phyloP scores from a whole-genome alignment of 371 early-diverging fungal species.

The Nematocida minor region DNA sequence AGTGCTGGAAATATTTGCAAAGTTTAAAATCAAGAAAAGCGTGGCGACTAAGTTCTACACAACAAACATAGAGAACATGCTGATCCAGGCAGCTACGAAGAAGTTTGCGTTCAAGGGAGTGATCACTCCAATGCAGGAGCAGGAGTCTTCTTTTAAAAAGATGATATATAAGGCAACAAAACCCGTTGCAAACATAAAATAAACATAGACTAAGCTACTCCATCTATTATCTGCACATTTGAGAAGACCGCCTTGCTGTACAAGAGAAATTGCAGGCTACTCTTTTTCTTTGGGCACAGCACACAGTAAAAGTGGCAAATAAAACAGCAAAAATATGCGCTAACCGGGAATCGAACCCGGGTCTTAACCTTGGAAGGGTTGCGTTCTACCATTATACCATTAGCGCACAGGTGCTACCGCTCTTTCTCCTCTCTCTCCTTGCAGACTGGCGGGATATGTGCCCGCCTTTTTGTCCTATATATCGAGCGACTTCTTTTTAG shows the following conservation, averaged over 20 bases:
- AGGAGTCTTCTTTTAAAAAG: constrained; percentile 15
- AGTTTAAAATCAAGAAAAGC: constrained; percentile 29
- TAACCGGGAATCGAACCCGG: constrained; percentile 64
- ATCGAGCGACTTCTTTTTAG: not conserved
- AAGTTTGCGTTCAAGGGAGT: constrained; percentile 32
- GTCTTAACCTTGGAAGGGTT: constrained; percentile 63
- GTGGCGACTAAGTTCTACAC: not conserved
- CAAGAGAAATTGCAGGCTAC: not conserved
- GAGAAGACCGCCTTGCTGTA: not conserved
- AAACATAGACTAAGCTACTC: not conserved
- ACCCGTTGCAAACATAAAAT: not conserved
- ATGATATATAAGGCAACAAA: constrained; percentile 30
- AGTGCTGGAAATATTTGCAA: constrained; percentile 2
- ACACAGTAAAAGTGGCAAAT: too few species aligned
- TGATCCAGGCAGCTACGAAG: constrained; percentile 26
- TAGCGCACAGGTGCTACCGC: constrained; percentile 31
- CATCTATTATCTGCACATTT: not conserved
- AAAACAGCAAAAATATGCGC: constrained; percentile 50
- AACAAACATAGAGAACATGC: constrained; percentile 28
- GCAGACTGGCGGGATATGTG: not conserved
- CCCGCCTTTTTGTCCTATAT: constrained; percentile 47
- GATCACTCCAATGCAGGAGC: not conserved
- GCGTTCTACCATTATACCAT: constrained; percentile 62
- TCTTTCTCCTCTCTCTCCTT: not conserved
- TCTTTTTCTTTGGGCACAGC: too few species aligned